A percentile compares a stretch with the other conserved stretches of the same genome.
These are phyloP conservation scores for Mycosphaerella sp. DNA, from an alignment of 2,329 filamentous ascomycete species.

Conservation along the genomic window DNA sequence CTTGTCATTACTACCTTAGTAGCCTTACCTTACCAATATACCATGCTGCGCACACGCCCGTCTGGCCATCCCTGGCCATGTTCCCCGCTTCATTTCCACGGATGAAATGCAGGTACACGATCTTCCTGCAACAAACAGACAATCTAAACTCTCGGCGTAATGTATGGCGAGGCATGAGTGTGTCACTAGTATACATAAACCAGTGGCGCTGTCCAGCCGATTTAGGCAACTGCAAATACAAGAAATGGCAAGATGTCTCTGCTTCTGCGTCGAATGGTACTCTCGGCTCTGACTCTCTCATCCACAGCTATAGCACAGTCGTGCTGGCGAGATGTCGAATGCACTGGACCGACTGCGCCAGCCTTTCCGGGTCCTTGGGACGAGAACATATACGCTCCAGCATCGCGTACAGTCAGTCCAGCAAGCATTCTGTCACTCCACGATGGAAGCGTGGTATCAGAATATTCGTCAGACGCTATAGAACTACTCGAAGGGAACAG, in stretches of 20 bases:
- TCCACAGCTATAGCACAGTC: constrained; percentile 14
- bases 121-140: neutral
- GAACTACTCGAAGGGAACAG: constrained; percentile 44
- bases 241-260: neutral
- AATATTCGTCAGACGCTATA: neutral
- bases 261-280: neutral
- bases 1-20: no score
- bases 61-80: neutral
- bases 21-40: no score
- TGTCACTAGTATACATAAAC: neutral
- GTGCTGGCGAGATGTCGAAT: constrained; percentile 54
- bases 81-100: neutral
- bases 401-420: constrained; percentile 47
- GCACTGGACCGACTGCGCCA: constrained; percentile 45
- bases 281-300: neutral
- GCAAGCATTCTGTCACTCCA: constrained; percentile 29
- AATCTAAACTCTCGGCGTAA: neutral
- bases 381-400: constrained; percentile 51
- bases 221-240: neutral
- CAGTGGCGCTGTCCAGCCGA: neutral
- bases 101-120: neutral
- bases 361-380: constrained; percentile 56
- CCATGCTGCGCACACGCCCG: neutral
- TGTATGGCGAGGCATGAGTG: neutral
- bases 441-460: neutral